These are phyloP conservation scores for Clarireedia hainanense DNA, from an alignment of 2,329 filamentous ascomycete species.

Conservation along the genomic window DNA sequence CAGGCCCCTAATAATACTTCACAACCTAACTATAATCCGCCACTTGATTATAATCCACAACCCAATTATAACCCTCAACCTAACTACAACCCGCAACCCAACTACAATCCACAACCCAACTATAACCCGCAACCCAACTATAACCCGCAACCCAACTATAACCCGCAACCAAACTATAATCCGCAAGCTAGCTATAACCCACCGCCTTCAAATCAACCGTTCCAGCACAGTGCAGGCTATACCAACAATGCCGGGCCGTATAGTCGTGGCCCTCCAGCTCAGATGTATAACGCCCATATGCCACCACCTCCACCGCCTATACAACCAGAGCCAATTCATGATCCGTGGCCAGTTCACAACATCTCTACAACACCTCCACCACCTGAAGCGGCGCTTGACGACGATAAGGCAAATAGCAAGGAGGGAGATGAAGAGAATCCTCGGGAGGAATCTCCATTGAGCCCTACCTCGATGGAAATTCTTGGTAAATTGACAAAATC, in stretches of 20 bases:
- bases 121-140: slow-evolving; percentile 14
- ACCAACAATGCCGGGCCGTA: slow-evolving; percentile 23
- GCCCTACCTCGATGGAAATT: slow-evolving; percentile 24
- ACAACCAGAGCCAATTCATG: background rate
- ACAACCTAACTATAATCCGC: background rate
- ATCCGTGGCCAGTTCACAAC: slow-evolving; percentile 9
- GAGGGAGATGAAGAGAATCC: background rate
- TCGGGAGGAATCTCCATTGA: slow-evolving; percentile 13
- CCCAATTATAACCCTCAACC: background rate
- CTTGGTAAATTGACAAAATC: slow-evolving; percentile 20
- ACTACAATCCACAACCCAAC: slow-evolving; percentile 13
- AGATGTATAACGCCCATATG: slow-evolving; percentile 6
- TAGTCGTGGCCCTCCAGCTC: slow-evolving; percentile 13
- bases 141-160: slow-evolving; percentile 26
- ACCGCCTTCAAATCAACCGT: slow-evolving; percentile 5
- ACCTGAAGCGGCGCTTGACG: background rate
- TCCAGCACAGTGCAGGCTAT: slow-evolving; percentile 28
- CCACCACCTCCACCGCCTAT: background rate
- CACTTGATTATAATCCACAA: background rate
- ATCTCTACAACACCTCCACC: slow-evolving; percentile 5
- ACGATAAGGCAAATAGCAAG: slow-evolving; percentile 1
- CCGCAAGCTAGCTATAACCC: background rate
- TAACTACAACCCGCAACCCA: background rate
- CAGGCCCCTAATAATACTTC: background rate
- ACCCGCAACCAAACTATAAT: slow-evolving; percentile 21